phyloP scores from a whole-genome alignment of 2,329 filamentous ascomycete species.

The Aspergillus versicolor region DNA sequence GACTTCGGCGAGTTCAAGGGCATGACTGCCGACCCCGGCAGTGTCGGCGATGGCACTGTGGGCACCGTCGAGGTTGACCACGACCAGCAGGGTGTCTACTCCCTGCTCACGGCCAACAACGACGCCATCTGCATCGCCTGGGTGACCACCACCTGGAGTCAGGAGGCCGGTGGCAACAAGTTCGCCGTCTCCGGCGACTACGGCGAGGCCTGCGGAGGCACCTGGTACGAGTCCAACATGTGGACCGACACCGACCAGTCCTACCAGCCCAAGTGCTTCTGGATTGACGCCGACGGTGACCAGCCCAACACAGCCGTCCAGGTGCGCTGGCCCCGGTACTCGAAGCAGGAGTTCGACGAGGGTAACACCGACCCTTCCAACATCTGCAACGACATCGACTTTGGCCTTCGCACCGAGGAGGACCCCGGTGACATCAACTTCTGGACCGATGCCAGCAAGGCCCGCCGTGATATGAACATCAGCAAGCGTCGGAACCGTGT shows the following conservation, averaged over 20 bases:
- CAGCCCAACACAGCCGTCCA: slow-evolving; percentile 12
- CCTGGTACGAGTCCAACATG: slow-evolving; percentile 14
- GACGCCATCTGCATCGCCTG: slow-evolving; percentile 15
- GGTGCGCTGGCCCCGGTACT: slow-evolving; percentile 10
- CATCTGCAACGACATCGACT: slow-evolving; percentile 12
- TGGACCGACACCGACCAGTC: slow-evolving; percentile 8
- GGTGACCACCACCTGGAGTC: slow-evolving; percentile 14
- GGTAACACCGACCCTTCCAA: not conserved
- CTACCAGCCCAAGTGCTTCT: slow-evolving; percentile 14
- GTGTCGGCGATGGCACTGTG: slow-evolving; percentile 4
- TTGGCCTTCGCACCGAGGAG: slow-evolving; percentile 8
- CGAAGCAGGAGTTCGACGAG: not conserved
- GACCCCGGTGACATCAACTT: slow-evolving; percentile 9
- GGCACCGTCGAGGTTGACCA: slow-evolving; percentile 9
- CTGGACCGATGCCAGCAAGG: not conserved
- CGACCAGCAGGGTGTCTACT: slow-evolving; percentile 13
- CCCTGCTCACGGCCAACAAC: slow-evolving; percentile 9
- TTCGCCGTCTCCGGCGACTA: slow-evolving; percentile 14
- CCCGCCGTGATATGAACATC: not conserved
- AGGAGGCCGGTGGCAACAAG: slow-evolving; percentile 10
- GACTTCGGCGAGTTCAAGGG: slow-evolving; percentile 8
- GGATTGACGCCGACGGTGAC: slow-evolving; percentile 12
- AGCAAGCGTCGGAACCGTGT: not conserved
- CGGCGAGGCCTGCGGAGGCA: slow-evolving; percentile 10
- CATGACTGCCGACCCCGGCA: slow-evolving; percentile 10